Evolutionary conservation across 2,329 filamentous ascomycete genomes (phyloP).

Genomic region (Fusarium nematophilum): DNA sequence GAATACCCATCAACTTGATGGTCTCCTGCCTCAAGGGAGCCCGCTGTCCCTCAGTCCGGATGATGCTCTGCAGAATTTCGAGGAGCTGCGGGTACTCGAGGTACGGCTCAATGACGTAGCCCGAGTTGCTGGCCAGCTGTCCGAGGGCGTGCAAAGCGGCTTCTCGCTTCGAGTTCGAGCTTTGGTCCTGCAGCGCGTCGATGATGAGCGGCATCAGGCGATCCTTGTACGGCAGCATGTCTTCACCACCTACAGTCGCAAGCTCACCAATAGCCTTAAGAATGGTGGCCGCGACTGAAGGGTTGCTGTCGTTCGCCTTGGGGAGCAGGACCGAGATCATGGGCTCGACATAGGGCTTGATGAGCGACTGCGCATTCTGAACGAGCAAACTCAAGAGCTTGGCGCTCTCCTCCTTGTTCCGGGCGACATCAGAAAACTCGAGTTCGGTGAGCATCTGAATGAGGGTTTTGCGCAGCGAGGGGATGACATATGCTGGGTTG

Average conservation of each 20-base stretch:
- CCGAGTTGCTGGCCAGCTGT: constrained; percentile 93
- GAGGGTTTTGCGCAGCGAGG: constrained; percentile 91
- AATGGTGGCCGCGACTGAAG: constrained; percentile 93
- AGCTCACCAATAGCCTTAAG: constrained; percentile 94
- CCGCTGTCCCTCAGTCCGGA: constrained; percentile 87
- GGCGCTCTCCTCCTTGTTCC: constrained; percentile 96
- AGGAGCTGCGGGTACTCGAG: constrained; percentile 94
- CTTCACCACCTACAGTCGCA: constrained; percentile 90
- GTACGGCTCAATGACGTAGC: constrained; percentile 97
- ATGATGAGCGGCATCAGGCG: constrained; percentile 95
- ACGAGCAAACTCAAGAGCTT: constrained; percentile 93
- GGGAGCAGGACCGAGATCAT: constrained; percentile 96
- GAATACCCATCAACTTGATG: constrained; percentile 94
- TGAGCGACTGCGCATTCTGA: constrained; percentile 89
- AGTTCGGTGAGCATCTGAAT: constrained; percentile 97
- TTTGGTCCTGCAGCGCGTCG: constrained; percentile 92
- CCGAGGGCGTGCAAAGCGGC: constrained; percentile 91
- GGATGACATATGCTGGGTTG: constrained; percentile 98
- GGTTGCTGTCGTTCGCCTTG: constrained; percentile 86
- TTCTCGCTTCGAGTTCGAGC: constrained; percentile 89
- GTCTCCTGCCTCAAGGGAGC: constrained; percentile 90
- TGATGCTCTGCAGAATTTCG: constrained; percentile 92
- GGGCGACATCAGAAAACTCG: constrained; percentile 92
- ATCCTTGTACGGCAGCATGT: constrained; percentile 92
- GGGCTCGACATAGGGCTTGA: constrained; percentile 96